phyloP scores from a whole-genome alignment of 2,329 filamentous ascomycete species.

The Onygenales sp. region DNA sequence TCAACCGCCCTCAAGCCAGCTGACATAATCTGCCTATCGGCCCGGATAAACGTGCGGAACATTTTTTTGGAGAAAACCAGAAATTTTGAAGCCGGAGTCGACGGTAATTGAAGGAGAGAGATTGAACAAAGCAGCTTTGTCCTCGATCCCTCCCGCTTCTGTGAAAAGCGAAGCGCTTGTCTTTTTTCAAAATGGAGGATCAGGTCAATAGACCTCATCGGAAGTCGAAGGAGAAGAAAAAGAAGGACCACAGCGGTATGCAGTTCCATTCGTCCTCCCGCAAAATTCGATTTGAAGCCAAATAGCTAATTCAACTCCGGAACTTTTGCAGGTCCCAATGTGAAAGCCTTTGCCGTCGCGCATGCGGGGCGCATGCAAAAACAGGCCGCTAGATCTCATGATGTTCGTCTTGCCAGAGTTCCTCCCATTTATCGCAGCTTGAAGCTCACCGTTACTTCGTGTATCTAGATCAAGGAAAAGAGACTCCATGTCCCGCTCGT shows the following conservation, averaged over 20 bases:
- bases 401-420: constrained; percentile 30
- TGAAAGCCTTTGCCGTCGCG: constrained; percentile 81
- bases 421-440: neutral
- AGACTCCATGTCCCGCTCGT: constrained; percentile 92
- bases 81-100: neutral
- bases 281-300: constrained; percentile 3
- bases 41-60: neutral
- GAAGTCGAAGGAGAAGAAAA: constrained; percentile 65
- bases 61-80: neutral
- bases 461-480: constrained; percentile 75
- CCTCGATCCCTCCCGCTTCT: constrained; percentile 2
- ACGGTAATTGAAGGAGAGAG: neutral
- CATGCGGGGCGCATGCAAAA: constrained; percentile 72
- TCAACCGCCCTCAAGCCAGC: neutral
- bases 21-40: neutral
- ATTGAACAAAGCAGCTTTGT: constrained; percentile 11
- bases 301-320: neutral
- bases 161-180: neutral
- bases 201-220: constrained; percentile 81
- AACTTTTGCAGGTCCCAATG: constrained; percentile 54
- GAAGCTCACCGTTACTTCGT: constrained; percentile 4
- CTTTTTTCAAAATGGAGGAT: constrained; percentile 55
- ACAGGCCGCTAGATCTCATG: constrained; percentile 49
- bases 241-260: constrained; percentile 14
- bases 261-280: constrained; percentile 1